Percentiles rank a stretch among this genome's conserved stretches.
phyloP scores from a whole-genome alignment of 2,329 filamentous ascomycete species.

The Penicillium sp. region DNA sequence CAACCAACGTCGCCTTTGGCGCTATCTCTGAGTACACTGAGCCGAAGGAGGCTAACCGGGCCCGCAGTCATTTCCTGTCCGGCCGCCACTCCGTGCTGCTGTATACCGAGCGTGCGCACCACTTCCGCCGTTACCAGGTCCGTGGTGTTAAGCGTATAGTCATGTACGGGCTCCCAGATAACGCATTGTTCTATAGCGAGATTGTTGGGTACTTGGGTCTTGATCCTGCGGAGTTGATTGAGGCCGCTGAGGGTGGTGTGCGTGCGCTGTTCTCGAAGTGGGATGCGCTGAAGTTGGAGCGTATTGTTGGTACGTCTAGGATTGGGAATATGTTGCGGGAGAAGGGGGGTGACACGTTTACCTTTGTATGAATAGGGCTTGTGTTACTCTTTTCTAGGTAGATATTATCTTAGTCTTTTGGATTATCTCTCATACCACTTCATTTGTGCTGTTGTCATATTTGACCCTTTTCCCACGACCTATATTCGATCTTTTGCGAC shows the following conservation, averaged over 20 bases:
- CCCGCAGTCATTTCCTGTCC: constrained; percentile 80
- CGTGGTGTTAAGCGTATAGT: constrained; percentile 79
- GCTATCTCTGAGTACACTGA: constrained; percentile 86
- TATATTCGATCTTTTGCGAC: too few species aligned
- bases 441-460: background rate
- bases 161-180: constrained; percentile 88
- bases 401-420: background rate
- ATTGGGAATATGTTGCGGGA: constrained; percentile 81
- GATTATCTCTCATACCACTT: background rate
- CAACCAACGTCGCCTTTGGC: constrained; percentile 66
- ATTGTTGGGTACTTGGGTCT: constrained; percentile 43
- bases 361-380: constrained; percentile 69
- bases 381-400: background rate
- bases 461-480: too few species aligned
- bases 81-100: constrained; percentile 80
- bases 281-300: constrained; percentile 84
- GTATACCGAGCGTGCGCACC: constrained; percentile 94
- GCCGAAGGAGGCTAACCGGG: constrained; percentile 73
- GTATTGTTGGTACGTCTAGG: constrained; percentile 77
- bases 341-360: constrained; percentile 82
- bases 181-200: constrained; percentile 57
- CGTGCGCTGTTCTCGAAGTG: constrained; percentile 76
- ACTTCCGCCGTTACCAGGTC: constrained; percentile 85
- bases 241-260: constrained; percentile 56
- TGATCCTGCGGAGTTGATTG: constrained; percentile 51